Conservation (phyloP, 805 yeast genomes). For the Schwanniomyces yamadae region DNA sequence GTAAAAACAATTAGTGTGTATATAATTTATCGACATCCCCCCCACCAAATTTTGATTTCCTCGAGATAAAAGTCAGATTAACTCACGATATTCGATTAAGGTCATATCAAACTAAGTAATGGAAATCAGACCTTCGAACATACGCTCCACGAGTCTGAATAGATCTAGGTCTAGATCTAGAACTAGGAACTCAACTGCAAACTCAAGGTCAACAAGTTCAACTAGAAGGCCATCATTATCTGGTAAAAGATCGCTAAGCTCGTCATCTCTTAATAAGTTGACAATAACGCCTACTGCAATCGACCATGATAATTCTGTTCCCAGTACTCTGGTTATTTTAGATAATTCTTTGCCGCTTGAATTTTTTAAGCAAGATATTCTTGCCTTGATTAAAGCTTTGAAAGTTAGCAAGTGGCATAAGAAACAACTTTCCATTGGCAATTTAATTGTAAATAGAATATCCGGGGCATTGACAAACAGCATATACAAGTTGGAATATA, state of each 20-base stretch:
- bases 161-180: slow-evolving; percentile 40
- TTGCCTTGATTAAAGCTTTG: slow-evolving; percentile 61
- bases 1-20: no score
- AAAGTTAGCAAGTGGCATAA: slow-evolving; percentile 79
- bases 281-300: slow-evolving; percentile 26
- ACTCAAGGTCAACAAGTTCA: slow-evolving; percentile 33
- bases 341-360: slow-evolving; percentile 81
- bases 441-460: slow-evolving; percentile 61
- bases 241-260: slow-evolving; percentile 34
- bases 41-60: slow-evolving; percentile 1
- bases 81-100: background rate
- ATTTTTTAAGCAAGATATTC: slow-evolving; percentile 78
- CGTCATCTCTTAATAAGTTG: slow-evolving; percentile 30
- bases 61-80: background rate
- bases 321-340: slow-evolving; percentile 56
- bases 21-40: slow-evolving; percentile 1
- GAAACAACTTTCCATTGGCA: slow-evolving; percentile 39
- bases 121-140: slow-evolving; percentile 13
- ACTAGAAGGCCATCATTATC: slow-evolving; percentile 35
- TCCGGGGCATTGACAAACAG: slow-evolving; percentile 94
- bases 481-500: slow-evolving; percentile 71
- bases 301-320: slow-evolving; percentile 34
- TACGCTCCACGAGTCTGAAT: slow-evolving; percentile 12
- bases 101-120: slow-evolving; percentile 6
- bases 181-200: slow-evolving; percentile 31